Evolutionary conservation across 768 basidiomycete species (phyloP), one percentile per base, ranked within the genome.

Genomic region (Chlorophyllum brunneum): DNA sequence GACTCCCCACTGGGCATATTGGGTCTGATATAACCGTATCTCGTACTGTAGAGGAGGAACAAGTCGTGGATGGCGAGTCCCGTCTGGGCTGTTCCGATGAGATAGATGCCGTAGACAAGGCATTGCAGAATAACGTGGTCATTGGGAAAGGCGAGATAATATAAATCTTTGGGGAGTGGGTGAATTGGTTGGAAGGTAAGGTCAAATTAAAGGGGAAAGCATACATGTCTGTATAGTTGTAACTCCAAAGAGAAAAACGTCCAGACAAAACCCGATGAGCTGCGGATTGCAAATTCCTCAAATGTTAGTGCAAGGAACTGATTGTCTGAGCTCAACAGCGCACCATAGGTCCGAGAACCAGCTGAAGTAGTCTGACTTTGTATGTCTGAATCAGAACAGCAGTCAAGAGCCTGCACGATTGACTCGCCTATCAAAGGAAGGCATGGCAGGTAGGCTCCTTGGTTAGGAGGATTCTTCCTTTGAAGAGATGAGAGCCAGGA

Each of bases 91-190:
- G 34, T 33, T 45, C 50, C 48, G 9, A 56, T 15, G 5, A 22
- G 4, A 39, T 51, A 30, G 3, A 56, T 16, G 15, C 48, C 41
- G 41, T 56, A 56, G 13, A 40, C 54, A 4, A 56, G 38, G 20
- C 31, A 51, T 24, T 54, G 53, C 40, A 54, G 44, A 11, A 30
- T 24, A 11, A 23, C 20, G 9, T 23, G 38, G 29, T 56, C 54
- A 20, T 37, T 46, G 16, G 54, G 54, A 13, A 56, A 56, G 1
- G 54, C 54, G 6, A 51, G 41, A 27, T 56, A 56, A 51, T 56
- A 56, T 22, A 50, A 27, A 27, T 56, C 54, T 56, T 10, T 13
- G 22, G 24, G 18, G 37, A 27, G 29, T 5, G 24, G 8, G 33
- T 18, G 9, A 5, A 41, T n/a, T n/a, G n/a, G n/a, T n/a, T n/a